Percentiles rank a stretch among this genome's conserved stretches.
Evolutionary conservation across 345 rosid species (phyloP).

Genomic region (Brassica rapa): DNA sequence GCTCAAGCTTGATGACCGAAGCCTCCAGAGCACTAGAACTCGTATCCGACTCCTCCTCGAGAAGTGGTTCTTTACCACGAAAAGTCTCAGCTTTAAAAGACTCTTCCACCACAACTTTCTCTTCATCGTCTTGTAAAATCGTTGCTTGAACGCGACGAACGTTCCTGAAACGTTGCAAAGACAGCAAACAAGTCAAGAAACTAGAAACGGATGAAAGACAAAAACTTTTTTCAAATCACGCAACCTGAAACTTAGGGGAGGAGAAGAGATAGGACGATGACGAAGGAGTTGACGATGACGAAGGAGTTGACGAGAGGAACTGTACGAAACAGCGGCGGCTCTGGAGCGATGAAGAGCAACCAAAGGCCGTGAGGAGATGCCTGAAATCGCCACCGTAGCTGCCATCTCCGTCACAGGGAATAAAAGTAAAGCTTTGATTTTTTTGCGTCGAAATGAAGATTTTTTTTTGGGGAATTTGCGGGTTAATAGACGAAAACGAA

Average conservation of each 20-base stretch:
- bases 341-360: constrained; percentile 16
- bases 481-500: neutral
- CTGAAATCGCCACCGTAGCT: constrained; percentile 29
- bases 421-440: constrained; percentile 4
- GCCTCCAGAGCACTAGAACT: constrained; percentile 47
- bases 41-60: constrained; percentile 34
- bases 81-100: constrained; percentile 55
- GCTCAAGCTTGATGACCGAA: constrained; percentile 74
- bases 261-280: constrained; percentile 33
- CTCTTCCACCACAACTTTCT: constrained; percentile 68
- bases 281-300: constrained; percentile 32
- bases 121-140: constrained; percentile 68
- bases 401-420: constrained; percentile 28
- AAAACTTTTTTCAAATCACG: neutral
- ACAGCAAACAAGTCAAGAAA: neutral
- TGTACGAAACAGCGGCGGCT: constrained; percentile 36
- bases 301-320: constrained; percentile 37
- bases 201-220: neutral
- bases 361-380: constrained; percentile 36
- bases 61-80: constrained; percentile 32
- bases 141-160: constrained; percentile 52
- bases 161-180: constrained; percentile 40
- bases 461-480: neutral
- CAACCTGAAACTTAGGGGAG: constrained; percentile 44
- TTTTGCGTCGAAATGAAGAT: neutral